Evolutionary conservation across 2,329 filamentous ascomycete species (phyloP).

Genomic region (Aspergillus sp.): DNA sequence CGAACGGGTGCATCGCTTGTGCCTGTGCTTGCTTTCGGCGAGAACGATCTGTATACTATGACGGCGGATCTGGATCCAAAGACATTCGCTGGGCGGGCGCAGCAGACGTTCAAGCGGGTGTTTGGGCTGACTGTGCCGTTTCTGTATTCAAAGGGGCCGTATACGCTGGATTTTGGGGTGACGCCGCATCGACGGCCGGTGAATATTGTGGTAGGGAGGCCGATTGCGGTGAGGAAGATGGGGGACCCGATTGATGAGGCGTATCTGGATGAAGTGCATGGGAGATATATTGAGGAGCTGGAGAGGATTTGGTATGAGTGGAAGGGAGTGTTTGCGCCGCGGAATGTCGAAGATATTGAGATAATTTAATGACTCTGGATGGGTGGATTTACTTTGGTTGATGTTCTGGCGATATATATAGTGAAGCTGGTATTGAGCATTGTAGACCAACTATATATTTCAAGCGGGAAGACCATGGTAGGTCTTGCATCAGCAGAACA

Average conservation of each 20-base stretch:
- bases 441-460: no score
- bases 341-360: background rate
- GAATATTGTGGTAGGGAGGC: background rate
- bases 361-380: background rate
- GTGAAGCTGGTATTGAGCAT: no score
- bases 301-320: background rate
- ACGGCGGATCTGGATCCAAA: constrained; percentile 65
- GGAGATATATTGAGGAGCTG: constrained; percentile 34
- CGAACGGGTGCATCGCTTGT: constrained; percentile 81
- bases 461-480: no score
- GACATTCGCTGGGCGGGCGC: constrained; percentile 56
- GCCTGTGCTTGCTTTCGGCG: constrained; percentile 79
- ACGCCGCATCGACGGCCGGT: constrained; percentile 73
- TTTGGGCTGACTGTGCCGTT: constrained; percentile 78
- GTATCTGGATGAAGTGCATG: constrained; percentile 51
- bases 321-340: background rate
- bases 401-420: no score
- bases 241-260: background rate
- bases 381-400: no score
- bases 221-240: background rate
- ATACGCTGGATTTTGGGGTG: constrained; percentile 77
- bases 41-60: constrained; percentile 87
- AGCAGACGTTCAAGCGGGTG: constrained; percentile 47
- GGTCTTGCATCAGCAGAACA: no score
- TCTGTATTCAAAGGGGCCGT: constrained; percentile 67